A percentile compares a stretch with the other conserved stretches of the same genome.
These are phyloP conservation scores for Ceratocystis harringtonii DNA, from an alignment of 2,329 filamentous ascomycete species.

Conservation along the genomic window DNA sequence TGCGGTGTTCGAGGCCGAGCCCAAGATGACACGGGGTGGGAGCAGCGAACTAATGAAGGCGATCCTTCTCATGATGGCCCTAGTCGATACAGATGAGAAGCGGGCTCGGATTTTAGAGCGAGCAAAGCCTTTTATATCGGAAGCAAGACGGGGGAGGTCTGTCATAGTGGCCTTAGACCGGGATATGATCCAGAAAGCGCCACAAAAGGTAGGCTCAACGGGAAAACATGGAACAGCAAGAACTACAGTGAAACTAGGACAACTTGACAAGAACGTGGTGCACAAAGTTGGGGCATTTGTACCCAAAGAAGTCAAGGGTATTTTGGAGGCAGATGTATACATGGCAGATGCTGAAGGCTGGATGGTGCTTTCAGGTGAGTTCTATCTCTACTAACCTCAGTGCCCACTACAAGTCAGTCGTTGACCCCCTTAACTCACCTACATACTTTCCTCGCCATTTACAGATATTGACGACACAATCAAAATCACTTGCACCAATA, in stretches of 20 bases:
- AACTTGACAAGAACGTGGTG: constrained; percentile 30
- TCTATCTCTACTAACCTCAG: neutral
- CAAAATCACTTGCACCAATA: constrained; percentile 72
- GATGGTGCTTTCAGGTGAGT: constrained; percentile 59
- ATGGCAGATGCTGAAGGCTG: constrained; percentile 68
- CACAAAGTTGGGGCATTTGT: constrained; percentile 35
- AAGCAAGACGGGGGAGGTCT: constrained; percentile 54
- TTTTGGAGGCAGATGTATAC: constrained; percentile 51
- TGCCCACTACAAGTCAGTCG: neutral
- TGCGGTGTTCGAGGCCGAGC: constrained; percentile 60
- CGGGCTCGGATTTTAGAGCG: constrained; percentile 48
- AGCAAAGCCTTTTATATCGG: constrained; percentile 63
- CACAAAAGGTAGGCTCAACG: constrained; percentile 49
- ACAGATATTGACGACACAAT: constrained; percentile 88
- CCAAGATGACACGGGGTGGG: constrained; percentile 39
- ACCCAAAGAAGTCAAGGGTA: constrained; percentile 37
- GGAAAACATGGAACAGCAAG: constrained; percentile 57
- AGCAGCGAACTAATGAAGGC: constrained; percentile 53
- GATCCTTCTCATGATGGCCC: constrained; percentile 53
- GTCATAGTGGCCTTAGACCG: constrained; percentile 26
- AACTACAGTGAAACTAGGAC: constrained; percentile 41
- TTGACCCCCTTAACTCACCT: constrained; percentile 16
- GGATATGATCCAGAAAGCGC: neutral
- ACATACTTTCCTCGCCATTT: neutral
- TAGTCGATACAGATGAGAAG: constrained; percentile 45